Conservation (phyloP, 768 basidiomycete genomes). For the Suillus ampliporus region DNA sequence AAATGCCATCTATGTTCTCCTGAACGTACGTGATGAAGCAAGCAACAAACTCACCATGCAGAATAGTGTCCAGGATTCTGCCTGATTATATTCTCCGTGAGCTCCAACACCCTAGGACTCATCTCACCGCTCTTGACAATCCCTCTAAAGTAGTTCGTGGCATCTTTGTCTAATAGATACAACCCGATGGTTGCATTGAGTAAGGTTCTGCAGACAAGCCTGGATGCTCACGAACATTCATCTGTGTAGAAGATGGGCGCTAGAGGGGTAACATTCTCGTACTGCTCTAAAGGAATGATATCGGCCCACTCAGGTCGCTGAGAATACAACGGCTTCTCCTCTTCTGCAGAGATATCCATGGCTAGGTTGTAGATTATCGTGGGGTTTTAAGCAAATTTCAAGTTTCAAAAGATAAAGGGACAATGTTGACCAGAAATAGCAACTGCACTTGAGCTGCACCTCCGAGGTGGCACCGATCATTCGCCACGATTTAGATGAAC, state of each 20-base stretch:
- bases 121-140: constrained; percentile 80
- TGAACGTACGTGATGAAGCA: constrained; percentile 7
- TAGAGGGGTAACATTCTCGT: constrained; percentile 77
- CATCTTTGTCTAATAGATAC: constrained; percentile 76
- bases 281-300: constrained; percentile 78
- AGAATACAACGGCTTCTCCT: constrained; percentile 49
- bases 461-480: too few species aligned
- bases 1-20: constrained; percentile 6
- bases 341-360: constrained; percentile 8
- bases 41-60: constrained; percentile 72
- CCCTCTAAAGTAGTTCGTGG: constrained; percentile 90
- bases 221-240: constrained; percentile 68
- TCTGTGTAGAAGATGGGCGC: constrained; percentile 91
- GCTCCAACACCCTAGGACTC: constrained; percentile 78
- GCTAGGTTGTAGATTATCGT: not conserved
- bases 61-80: constrained; percentile 97
- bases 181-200: constrained; percentile 14
- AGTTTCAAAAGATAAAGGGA: constrained; percentile 3
- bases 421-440: not conserved
- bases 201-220: constrained; percentile 8
- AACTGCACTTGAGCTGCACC: too few species aligned
- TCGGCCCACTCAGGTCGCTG: constrained; percentile 81
- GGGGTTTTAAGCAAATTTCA: not conserved
- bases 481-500: not conserved
- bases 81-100: constrained; percentile 89